Percentiles rank a stretch among this genome's conserved stretches.
Conservation (phyloP, 169 alveolate genomes). For the Cryptosporidium meleagridis region DNA sequence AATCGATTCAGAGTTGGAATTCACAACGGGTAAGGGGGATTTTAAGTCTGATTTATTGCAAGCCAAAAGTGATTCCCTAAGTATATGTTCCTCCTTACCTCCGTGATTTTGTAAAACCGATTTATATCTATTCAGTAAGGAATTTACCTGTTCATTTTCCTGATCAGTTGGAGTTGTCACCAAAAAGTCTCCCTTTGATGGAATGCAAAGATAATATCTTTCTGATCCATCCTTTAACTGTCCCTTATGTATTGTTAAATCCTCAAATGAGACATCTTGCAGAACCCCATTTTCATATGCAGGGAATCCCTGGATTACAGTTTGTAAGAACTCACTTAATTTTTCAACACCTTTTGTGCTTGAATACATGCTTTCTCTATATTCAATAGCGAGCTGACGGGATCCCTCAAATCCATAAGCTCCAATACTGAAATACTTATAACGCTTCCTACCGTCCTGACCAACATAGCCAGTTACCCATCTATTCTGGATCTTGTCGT, state of each 20-base stretch:
- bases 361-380: conserved; percentile 58
- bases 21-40: background rate
- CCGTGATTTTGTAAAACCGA: conserved; percentile 28
- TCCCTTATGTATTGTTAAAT: conserved; percentile 47
- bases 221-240: conserved; percentile 65
- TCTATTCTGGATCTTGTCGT: conserved; percentile 66
- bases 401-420: conserved; percentile 75
- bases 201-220: conserved; percentile 38
- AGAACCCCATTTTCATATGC: conserved; percentile 63
- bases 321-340: conserved; percentile 52
- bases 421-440: conserved; percentile 70
- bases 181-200: conserved; percentile 67
- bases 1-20: background rate
- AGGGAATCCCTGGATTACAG: conserved; percentile 70
- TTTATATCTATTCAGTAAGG: conserved; percentile 19
- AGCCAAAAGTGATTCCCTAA: conserved; percentile 38
- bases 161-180: conserved; percentile 66
- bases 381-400: conserved; percentile 70
- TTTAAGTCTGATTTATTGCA: background rate
- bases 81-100: conserved; percentile 6
- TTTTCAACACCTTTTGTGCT: conserved; percentile 58
- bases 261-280: conserved; percentile 59
- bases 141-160: conserved; percentile 7
- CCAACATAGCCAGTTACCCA: conserved; percentile 74
- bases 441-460: conserved; percentile 70